Percentiles rank a stretch among this genome's conserved stretches.
Evolutionary conservation across 768 basidiomycete genomes (phyloP).

Genomic region (Tylopilus sp.): DNA sequence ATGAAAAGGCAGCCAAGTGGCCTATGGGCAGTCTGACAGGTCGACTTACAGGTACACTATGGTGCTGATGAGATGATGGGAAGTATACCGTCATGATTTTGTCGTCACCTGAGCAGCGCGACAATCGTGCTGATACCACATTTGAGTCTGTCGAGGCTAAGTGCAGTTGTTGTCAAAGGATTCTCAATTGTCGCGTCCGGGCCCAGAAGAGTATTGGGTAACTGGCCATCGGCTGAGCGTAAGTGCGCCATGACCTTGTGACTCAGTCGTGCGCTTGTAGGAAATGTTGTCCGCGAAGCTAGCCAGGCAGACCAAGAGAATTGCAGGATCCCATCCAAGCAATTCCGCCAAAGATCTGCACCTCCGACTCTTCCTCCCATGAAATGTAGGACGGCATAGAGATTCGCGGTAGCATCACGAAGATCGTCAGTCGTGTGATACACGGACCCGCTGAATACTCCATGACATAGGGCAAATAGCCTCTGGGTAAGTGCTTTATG

Average conservation of each 20-base stretch:
- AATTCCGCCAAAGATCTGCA: conserved; percentile 69
- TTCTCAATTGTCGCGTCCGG: conserved; percentile 35
- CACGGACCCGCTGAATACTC: conserved; percentile 53
- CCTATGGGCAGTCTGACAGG: conserved; percentile 73
- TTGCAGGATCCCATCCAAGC: conserved; percentile 62
- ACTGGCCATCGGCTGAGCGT: conserved; percentile 9
- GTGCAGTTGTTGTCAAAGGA: conserved; percentile 47
- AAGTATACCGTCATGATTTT: neutral
- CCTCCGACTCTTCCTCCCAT: conserved; percentile 81
- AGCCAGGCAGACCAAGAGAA: conserved; percentile 65
- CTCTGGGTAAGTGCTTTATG: conserved; percentile 53
- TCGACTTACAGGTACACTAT: conserved; percentile 53
- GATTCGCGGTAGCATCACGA: conserved; percentile 47
- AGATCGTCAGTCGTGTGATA: conserved; percentile 38
- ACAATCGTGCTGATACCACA: conserved; percentile 49
- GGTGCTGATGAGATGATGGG: neutral
- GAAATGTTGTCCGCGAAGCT: conserved; percentile 59
- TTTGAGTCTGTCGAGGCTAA: conserved; percentile 60
- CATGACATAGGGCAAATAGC: conserved; percentile 52
- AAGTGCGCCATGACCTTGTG: conserved; percentile 4
- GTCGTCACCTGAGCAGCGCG: conserved; percentile 51
- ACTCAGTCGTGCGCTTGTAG: conserved; percentile 32
- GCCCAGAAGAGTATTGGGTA: conserved; percentile 6
- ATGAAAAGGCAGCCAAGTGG: conserved; percentile 48
- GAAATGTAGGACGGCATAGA: conserved; percentile 62